Evolutionary conservation across 139 green algal species (phyloP), one percentile per base, ranked within the genome.

Genomic region (Trebouxia sp.): DNA sequence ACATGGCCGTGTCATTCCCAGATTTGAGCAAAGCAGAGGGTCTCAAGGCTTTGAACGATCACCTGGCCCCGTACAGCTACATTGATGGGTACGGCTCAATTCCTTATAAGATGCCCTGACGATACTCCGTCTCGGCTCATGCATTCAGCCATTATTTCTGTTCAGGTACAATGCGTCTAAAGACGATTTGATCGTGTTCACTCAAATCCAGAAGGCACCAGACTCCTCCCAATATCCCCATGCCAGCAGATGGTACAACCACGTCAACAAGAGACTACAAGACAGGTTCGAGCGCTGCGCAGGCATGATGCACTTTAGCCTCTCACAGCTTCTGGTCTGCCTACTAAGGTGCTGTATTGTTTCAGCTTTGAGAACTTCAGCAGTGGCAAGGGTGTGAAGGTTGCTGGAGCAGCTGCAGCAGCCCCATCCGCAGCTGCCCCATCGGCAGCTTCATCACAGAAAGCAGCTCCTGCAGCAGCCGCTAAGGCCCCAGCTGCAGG

Each of bases 101-200:
- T n/a, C 32, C 30, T 20, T 24, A 14, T 55, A 74, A 1, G 5
- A 56, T 20, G 43, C 11, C n/a, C 2, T 41, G 24, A 2, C 26
- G n/a, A 24, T 65, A 37, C n/a, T 69, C 9, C 47, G 7, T 69
- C 0, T 74, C n/a, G n/a, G n/a, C n/a, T n/a, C n/a, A n/a, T n/a
- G n/a, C n/a, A n/a, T n/a, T n/a, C n/a, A n/a, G n/a, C n/a, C n/a
- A n/a, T n/a, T n/a, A n/a, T n/a, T n/a, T 51, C 8, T 58, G 30
- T 35, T 30, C 85, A 92, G 88, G 20, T 93, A 88, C 78, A 88
- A 93, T 58, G 89, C 89, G 24, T 93, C 89, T 7, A 47, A 83
- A 9, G 89, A 93, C 48, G 89, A 93, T 75, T 83, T 93, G 30
- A 81, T 81, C 15, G 89, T 93, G 5, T 93, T 84, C 76, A 75